Evolutionary conservation across 2,329 filamentous ascomycete species (phyloP).

Genomic region (Venturia oleaginea): DNA sequence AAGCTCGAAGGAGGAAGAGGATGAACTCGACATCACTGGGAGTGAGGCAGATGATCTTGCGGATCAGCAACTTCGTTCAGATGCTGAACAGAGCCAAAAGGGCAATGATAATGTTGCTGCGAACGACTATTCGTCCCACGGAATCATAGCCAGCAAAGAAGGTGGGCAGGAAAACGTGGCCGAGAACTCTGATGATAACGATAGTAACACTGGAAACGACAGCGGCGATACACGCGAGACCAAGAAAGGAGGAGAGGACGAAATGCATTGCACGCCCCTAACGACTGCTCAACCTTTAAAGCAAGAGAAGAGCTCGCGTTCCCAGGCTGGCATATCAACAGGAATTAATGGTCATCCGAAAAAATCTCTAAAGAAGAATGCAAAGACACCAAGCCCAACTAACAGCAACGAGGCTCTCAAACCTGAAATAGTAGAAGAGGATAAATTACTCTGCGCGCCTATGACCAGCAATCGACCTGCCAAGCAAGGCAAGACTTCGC

Average conservation of each 20-base stretch:
- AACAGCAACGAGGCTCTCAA: too few relatives aligned
- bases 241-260: neutral
- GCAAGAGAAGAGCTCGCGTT: neutral
- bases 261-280: neutral
- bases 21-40: neutral
- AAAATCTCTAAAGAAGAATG: too few relatives aligned
- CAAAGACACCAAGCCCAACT: too few relatives aligned
- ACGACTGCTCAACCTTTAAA: neutral
- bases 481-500: neutral
- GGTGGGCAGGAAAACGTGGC: neutral
- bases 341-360: too few relatives aligned
- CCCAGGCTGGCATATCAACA: too few relatives aligned
- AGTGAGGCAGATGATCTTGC: neutral
- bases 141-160: neutral
- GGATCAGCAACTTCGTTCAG: neutral
- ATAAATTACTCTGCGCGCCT: too few relatives aligned
- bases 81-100: neutral
- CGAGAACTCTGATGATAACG: neutral
- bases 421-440: too few relatives aligned
- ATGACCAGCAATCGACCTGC: too few relatives aligned
- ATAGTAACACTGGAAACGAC: neutral
- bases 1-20: neutral
- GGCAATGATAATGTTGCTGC: neutral
- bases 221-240: neutral
- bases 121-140: neutral